These are phyloP conservation scores for button mushroom (Agaricus bisporus) DNA, from an alignment of 768 basidiomycete species.

Conservation along the genomic window DNA sequence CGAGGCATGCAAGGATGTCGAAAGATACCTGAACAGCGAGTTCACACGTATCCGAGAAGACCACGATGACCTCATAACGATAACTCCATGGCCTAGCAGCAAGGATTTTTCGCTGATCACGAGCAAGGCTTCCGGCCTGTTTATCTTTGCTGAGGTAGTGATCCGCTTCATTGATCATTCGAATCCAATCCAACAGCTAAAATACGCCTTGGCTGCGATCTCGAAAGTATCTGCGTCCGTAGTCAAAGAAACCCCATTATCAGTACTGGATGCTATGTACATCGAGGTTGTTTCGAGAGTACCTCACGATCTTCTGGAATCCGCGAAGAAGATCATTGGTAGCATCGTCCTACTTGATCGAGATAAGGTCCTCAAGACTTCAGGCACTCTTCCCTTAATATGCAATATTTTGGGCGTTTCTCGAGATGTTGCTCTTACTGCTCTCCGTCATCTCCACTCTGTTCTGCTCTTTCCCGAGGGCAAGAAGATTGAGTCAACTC, in stretches of 20 bases:
- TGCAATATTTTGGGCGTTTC: neutral
- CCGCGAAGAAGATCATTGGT: neutral
- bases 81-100: no score
- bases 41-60: no score
- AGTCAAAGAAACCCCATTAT: neutral
- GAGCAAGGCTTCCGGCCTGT: no score
- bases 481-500: neutral
- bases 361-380: neutral
- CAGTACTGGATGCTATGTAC: slow-evolving; percentile 7
- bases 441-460: neutral
- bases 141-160: no score
- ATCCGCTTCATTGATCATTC: no score
- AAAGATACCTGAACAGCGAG: no score
- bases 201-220: no score
- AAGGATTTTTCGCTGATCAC: no score
- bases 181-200: no score
- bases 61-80: no score
- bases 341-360: neutral
- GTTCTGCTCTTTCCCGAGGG: neutral
- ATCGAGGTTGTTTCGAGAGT: neutral
- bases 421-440: neutral
- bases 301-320: neutral
- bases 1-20: no score
- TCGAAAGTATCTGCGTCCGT: no score
- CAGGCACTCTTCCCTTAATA: neutral